Base-by-base conservation (phyloP, 345 rosid genomes). In the Leavenworthia alabamica region DNA sequence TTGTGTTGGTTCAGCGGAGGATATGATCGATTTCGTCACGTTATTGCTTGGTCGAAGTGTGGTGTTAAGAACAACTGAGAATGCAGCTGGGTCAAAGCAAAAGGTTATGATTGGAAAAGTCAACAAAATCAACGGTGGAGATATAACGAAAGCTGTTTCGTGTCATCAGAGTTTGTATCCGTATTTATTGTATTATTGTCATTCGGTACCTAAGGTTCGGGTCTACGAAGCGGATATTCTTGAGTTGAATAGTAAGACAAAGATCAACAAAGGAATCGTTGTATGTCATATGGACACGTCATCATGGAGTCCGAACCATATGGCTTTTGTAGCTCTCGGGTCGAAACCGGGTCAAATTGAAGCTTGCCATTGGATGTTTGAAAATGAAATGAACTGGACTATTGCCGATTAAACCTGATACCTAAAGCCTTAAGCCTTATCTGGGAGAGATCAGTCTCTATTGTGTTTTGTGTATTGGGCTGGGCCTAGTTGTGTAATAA, bases 291-390 rank as follows among this genome's bases (percentile, higher is more conserved):
- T 86, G 54, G 95, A 91, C 53, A 91, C 95, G 12, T 83, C 96
- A 0, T 66, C 80, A 0, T 88, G 96, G 98, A 91, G 96, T 68
- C 61, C 85, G 7, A 78, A 64, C 56, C 96, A 91, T 55, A 88
- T 88, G 17, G 95, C 98, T 0, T 91, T 91, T 68, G 4, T 74
- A 48, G 84, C 92, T 4, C 46, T 91, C 20, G 90, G 96, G 9
- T 79, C 84, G 37, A 74, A 82, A 39, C 98, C 98, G 1, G 98
- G 96, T 51, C 75, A 44, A 61, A 83, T 86, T 23, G 96, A 91
- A 72, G 88, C 86, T 27, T 91, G 98, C 19, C 97, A 90, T 19
- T 88, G 97, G 98, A 91, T 91, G 17, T 91, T 91, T 37, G 84
- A 91, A 73, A 84, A 84, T 66, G 95, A 91, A 55, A 57, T 91